phyloP scores from a whole-genome alignment of 179 eudicot genomes.

The Beta macrorhiza region DNA sequence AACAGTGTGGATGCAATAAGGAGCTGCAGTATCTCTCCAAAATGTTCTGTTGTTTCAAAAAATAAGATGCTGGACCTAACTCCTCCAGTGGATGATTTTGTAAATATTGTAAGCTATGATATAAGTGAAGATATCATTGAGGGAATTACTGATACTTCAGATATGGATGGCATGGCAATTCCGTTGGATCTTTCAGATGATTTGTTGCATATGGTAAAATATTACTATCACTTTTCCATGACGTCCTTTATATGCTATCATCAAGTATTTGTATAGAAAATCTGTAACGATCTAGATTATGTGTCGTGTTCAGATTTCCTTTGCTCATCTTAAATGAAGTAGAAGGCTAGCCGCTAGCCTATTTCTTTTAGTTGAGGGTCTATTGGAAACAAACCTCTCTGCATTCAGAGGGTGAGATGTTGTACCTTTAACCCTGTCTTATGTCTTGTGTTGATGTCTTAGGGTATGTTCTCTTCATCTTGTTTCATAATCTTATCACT shows the following conservation, averaged over 20 bases:
- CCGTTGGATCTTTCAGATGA: conserved; percentile 98
- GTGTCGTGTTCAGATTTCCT: neutral
- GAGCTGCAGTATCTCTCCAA: conserved; percentile 23
- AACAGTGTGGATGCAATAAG: conserved; percentile 15
- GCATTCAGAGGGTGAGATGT: too few species aligned
- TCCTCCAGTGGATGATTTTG: conserved; percentile 26
- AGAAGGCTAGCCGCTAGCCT: neutral
- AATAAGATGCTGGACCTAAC: conserved; percentile 22
- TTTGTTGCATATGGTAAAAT: conserved; percentile 78
- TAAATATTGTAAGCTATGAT: conserved; percentile 26
- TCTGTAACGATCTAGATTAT: neutral
- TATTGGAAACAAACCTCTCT: neutral
- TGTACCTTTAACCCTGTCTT: too few species aligned
- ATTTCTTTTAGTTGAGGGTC: neutral
- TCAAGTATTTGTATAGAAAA: neutral
- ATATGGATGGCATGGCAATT: conserved; percentile 48
- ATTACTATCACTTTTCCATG: neutral
- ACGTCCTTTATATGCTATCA: neutral
- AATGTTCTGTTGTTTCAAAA: conserved; percentile 18
- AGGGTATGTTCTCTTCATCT: too few species aligned
- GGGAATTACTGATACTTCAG: conserved; percentile 25
- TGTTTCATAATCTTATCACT: too few species aligned
- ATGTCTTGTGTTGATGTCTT: too few species aligned
- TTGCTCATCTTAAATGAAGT: neutral
- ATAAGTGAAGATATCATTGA: conserved; percentile 27